Percentiles rank a stretch among this genome's conserved stretches.
Conservation (phyloP, 2,329 filamentous ascomycete species). For the Monosporascus sp. region DNA sequence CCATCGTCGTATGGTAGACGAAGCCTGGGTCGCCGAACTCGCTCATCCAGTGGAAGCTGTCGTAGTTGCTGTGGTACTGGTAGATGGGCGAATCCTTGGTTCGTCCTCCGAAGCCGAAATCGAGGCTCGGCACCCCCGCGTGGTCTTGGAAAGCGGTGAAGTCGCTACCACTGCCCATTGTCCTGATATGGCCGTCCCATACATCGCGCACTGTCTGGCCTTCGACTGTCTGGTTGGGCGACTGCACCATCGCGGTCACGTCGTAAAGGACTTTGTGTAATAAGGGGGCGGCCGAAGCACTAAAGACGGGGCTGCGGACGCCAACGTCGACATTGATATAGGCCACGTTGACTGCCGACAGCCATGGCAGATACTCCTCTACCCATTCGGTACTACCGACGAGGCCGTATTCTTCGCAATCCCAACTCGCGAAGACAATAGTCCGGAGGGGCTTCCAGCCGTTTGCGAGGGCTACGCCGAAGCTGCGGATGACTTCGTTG, state of each 20-base stretch:
- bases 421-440: constrained; percentile 83
- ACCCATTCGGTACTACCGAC: constrained; percentile 91
- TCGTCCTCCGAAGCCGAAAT: constrained; percentile 52
- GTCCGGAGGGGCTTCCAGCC: constrained; percentile 86
- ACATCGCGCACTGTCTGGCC: constrained; percentile 65
- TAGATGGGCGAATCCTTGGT: constrained; percentile 51
- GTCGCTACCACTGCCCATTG: constrained; percentile 68
- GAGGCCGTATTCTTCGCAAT: constrained; percentile 80
- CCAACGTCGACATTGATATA: constrained; percentile 85
- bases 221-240: constrained; percentile 68
- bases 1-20: constrained; percentile 60
- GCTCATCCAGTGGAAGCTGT: constrained; percentile 86
- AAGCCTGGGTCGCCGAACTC: constrained; percentile 67
- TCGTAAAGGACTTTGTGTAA: constrained; percentile 69
- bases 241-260: constrained; percentile 56
- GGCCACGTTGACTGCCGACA: constrained; percentile 65
- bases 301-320: constrained; percentile 58
- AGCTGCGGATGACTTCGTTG: constrained; percentile 70
- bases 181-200: constrained; percentile 56
- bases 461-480: constrained; percentile 60
- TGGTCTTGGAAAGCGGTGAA: constrained; percentile 72
- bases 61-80: constrained; percentile 89
- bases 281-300: constrained; percentile 64
- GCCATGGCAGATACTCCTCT: constrained; percentile 81
- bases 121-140: constrained; percentile 60